phyloP scores from a whole-genome alignment of 2,329 filamentous ascomycete genomes.

The Aspergillus jensenii region DNA sequence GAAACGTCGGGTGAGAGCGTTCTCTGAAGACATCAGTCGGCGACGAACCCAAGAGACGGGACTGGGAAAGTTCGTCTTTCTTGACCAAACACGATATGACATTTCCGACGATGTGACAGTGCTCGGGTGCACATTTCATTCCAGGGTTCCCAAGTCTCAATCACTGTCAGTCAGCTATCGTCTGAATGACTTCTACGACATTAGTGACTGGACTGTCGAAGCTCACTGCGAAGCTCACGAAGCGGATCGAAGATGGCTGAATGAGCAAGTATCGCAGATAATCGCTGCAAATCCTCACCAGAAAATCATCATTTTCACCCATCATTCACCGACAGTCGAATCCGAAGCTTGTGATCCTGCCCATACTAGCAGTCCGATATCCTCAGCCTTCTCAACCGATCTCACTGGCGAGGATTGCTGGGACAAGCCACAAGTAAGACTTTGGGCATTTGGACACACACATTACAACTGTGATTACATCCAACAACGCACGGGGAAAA shows the following conservation, averaged over 20 bases:
- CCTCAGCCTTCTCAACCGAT: slow-evolving; percentile 45
- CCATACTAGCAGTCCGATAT: slow-evolving; percentile 32
- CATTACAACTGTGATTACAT: slow-evolving; percentile 47
- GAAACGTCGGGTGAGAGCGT: slow-evolving; percentile 22
- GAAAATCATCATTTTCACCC: slow-evolving; percentile 40
- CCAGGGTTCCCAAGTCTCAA: slow-evolving; percentile 42
- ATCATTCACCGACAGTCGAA: slow-evolving; percentile 37
- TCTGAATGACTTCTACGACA: slow-evolving; percentile 55
- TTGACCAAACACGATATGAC: slow-evolving; percentile 42
- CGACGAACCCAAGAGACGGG: slow-evolving; percentile 7
- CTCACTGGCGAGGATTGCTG: slow-evolving; percentile 41
- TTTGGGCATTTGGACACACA: slow-evolving; percentile 53
- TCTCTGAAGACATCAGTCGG: slow-evolving; percentile 23
- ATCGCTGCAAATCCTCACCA: slow-evolving; percentile 29
- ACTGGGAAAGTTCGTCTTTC: slow-evolving; percentile 41
- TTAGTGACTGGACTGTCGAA: slow-evolving; percentile 36
- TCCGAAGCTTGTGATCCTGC: slow-evolving; percentile 28
- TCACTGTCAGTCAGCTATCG: slow-evolving; percentile 41
- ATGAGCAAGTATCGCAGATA: slow-evolving; percentile 35
- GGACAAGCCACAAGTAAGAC: slow-evolving; percentile 34
- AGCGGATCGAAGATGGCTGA: slow-evolving; percentile 40
- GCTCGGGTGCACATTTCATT: slow-evolving; percentile 54
- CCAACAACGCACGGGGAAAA: slow-evolving; percentile 30
- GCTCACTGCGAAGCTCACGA: slow-evolving; percentile 32
- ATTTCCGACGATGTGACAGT: slow-evolving; percentile 38